Conservation (phyloP, 116 monocot genomes). For the Thalassia testudinum region DNA sequence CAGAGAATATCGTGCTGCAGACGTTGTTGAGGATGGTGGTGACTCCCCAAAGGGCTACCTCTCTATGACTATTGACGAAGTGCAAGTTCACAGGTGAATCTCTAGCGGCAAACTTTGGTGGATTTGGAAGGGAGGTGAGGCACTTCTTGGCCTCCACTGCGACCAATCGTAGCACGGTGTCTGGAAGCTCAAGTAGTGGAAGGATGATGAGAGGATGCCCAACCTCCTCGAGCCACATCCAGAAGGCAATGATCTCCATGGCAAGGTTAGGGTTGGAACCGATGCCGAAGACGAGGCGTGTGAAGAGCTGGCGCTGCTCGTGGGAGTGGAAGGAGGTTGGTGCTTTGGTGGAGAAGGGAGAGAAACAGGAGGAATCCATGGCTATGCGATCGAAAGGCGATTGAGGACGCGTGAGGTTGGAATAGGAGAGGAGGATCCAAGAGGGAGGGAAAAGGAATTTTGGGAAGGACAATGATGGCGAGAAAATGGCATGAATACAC, state of each 20-base stretch:
- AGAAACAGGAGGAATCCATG: too few species aligned
- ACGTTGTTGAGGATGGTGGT: constrained; percentile 4
- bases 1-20: constrained; percentile 9
- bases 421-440: too few species aligned
- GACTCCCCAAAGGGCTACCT: constrained; percentile 1
- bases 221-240: constrained; percentile 41
- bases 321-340: constrained; percentile 18
- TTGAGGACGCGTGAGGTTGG: too few species aligned
- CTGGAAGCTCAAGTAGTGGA: neutral
- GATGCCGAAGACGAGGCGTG: constrained; percentile 18
- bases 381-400: too few species aligned
- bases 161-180: neutral
- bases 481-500: too few species aligned
- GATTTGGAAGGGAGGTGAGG: constrained; percentile 4
- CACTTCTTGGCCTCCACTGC: constrained; percentile 13
- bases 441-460: too few species aligned
- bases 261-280: constrained; percentile 10
- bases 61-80: constrained; percentile 3
- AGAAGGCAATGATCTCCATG: constrained; percentile 42
- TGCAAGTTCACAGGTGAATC: constrained; percentile 7
- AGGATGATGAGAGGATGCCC: constrained; percentile 15
- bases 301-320: constrained; percentile 27
- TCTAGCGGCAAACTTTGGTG: neutral
- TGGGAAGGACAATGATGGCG: too few species aligned
- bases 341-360: constrained; percentile 2